Conservation (phyloP, 2,329 filamentous ascomycete species). For the Macroventuria anomochaeta region DNA sequence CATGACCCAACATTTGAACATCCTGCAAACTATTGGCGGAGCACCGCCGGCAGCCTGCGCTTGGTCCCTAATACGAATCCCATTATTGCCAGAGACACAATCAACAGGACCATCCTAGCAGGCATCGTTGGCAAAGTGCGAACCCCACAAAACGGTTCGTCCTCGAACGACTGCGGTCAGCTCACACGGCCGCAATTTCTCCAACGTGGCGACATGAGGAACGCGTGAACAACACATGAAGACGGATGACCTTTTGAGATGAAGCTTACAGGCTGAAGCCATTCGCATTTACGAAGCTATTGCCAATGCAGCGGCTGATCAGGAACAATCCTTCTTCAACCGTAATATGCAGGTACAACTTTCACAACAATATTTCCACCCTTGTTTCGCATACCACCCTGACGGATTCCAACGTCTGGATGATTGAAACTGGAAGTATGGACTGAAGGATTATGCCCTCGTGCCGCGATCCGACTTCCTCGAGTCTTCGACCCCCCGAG, state of each 20-base stretch:
- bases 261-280: conserved; percentile 7
- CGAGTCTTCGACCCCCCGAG: neutral
- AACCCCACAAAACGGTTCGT: conserved; percentile 1
- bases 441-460: neutral
- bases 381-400: neutral
- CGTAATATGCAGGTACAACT: conserved; percentile 10
- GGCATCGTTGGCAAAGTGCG: neutral
- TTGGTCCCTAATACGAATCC: conserved; percentile 11
- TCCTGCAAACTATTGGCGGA: conserved; percentile 7
- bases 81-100: conserved; percentile 13
- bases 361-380: neutral
- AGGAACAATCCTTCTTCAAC: neutral
- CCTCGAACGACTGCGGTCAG: conserved; percentile 1
- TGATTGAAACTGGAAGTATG: neutral
- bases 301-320: conserved; percentile 11
- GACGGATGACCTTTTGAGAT: neutral
- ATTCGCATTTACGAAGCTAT: neutral
- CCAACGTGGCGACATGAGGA: neutral
- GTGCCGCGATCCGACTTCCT: conserved; percentile 2
- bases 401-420: neutral
- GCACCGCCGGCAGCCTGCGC: neutral
- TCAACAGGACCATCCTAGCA: conserved; percentile 2
- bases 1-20: neutral
- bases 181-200: conserved; percentile 2
- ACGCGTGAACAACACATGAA: neutral